phyloP scores from a whole-genome alignment of 2,329 filamentous ascomycete species.

The Colletotrichum australisinense region DNA sequence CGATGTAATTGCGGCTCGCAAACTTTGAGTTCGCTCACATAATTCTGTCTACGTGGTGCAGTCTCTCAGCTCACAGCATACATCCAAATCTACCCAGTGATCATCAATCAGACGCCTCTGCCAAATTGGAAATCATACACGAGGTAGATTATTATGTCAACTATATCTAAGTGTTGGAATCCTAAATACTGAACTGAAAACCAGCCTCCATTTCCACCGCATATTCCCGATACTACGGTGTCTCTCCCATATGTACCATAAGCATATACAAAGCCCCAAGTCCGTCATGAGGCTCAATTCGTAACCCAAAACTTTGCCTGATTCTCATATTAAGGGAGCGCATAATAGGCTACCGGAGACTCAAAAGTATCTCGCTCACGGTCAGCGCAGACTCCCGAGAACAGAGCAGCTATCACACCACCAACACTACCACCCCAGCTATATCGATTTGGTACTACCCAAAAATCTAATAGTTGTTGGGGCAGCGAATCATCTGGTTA shows the following conservation, averaged over 20 bases:
- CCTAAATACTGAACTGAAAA: background rate
- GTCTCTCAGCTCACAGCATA: background rate
- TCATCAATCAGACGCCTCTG: background rate
- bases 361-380: background rate
- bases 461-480: conserved; percentile 8
- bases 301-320: background rate
- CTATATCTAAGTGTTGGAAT: background rate
- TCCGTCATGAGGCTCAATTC: background rate
- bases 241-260: background rate
- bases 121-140: background rate
- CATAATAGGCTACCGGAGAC: background rate
- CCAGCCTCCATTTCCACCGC: background rate
- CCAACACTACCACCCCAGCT: too few species aligned
- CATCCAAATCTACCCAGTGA: background rate
- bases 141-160: background rate
- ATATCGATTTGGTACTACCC: background rate
- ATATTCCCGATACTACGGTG: background rate
- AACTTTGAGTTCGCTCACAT: too few species aligned
- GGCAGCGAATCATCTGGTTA: background rate
- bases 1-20: too few species aligned
- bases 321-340: background rate
- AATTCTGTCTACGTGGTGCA: too few species aligned
- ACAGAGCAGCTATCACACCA: background rate
- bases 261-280: background rate
- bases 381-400: background rate